Base-by-base conservation (phyloP, 305 asterid species). In the Ilex paraguariensis region DNA sequence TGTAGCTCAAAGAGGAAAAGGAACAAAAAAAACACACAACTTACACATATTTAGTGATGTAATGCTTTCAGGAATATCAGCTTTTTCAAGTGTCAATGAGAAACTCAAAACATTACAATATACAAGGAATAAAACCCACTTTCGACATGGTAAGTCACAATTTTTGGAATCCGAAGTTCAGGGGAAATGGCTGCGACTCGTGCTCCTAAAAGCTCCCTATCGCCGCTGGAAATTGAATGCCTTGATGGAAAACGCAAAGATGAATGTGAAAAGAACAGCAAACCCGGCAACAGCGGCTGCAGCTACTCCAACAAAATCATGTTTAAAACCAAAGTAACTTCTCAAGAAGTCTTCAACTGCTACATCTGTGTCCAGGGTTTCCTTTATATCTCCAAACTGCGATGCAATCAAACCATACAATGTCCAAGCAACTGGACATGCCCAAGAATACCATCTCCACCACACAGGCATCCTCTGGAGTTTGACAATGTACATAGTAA, bases 381-480 rank as follows among this genome's bases (percentile, higher is more conserved):
- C 60, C 14, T 11, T 12, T 10, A 56, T 4, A 32, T 56, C 60
- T 32, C 60, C 60, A 31, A 28, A 56, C n/a, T 56, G 60, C 17
- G 60, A 56, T 28, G 60, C 42, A 28, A 56, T 11, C 39, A 56
- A 11, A 9, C 60, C 60, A n/a, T 56, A 56, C 39, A 56, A 28
- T 2, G 60, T 56, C 60, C 60, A 56, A 9, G 60, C 14, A 10
- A 56, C 4, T 3, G 60, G 60, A n/a, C 44, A 28, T 8, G 15
- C 14, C 60, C 60, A 56, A 21, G 6, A 56, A n/a, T 56, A 56
- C 60, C 60, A 56, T 56, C 60, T 56, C 60, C 60, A 56, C 60
- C 60, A 56, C 60, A 56, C 60, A 13, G 60, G 60, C 6, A 56
- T 56, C 16, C 44, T 56, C 60, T 56, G 60, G 28, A 28, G 6